Evolutionary conservation across 202 grass and related monocot species (phyloP), one percentile per base, ranked within the genome.

Genomic region (Miscanthus sacchariflorus): DNA sequence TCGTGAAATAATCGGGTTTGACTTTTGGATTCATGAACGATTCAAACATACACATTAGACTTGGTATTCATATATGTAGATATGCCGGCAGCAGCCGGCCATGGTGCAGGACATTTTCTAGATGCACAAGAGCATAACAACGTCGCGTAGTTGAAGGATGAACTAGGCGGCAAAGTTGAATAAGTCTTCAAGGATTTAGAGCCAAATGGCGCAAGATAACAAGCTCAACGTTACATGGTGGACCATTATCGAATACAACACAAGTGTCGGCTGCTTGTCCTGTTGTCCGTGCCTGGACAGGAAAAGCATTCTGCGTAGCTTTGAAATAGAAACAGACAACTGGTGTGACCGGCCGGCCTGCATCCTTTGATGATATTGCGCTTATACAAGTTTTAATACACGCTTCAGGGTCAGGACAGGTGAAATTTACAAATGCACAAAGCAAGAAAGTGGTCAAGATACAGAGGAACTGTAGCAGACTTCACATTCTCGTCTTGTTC

Each of bases 291-390:
- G 1, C 10, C 17, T 44, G 23, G 61, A 80, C 78, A 46, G 5
- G 24, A 12, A 11, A 67, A 68, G 24, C 76, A 78, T 40, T 59
- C 28, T 77, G 48, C 18, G 12, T 77, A 77, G 74, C 74, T 56
- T 35, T 28, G 1, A 42, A 14, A 21, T 17, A 10, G 58, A 79
- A 79, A 79, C 12, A 43, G 36, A 65, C 1, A 5, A 40, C n/a
- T 4, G 3, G 13, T 27, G 78, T 30, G 58, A 3, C 7, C 56
- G 2, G 77, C 77, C 74, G 8, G 74, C 74, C 27, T 5, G 36
- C 18, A 23, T n/a, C 66, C 4, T 24, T 3, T 10, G 17, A 33
- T 48, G 3, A 7, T 4, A 18, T 44, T 64, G 59, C 43, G 17
- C 27, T n/a, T 33, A 30, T 12, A 68, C 14, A 19, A 35, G 48